A percentile compares a stretch with the other conserved stretches of the same genome.
These are phyloP conservation scores for Phytopythium sindhum DNA, from an alignment of 352 stramenopile species.

Conservation along the genomic window DNA sequence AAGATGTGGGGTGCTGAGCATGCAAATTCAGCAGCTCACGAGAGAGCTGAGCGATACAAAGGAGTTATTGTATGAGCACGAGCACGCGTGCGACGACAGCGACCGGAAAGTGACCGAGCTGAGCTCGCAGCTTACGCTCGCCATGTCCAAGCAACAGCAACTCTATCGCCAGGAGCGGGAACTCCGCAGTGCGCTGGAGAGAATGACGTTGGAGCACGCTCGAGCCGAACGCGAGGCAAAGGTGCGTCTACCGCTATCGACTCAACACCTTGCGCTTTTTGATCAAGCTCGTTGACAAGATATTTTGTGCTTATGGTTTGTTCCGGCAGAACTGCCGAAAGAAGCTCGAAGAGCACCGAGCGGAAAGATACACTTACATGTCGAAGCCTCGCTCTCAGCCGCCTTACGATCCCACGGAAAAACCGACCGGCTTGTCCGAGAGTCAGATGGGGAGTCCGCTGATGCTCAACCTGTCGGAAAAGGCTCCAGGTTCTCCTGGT, in stretches of 20 bases:
- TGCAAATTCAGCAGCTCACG: conserved; percentile 55
- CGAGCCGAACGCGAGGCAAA: conserved; percentile 58
- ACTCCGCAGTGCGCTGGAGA: conserved; percentile 50
- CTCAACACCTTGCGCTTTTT: background rate
- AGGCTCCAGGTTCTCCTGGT: background rate
- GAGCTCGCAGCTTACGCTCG: conserved; percentile 59
- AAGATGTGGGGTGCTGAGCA: conserved; percentile 30
- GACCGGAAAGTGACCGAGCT: conserved; percentile 68
- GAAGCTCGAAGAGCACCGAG: conserved; percentile 60
- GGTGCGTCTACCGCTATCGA: conserved; percentile 13
- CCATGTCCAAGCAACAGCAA: conserved; percentile 71
- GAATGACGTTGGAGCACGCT: conserved; percentile 58
- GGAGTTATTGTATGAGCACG: conserved; percentile 51
- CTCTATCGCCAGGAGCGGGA: conserved; percentile 71
- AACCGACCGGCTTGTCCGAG: background rate
- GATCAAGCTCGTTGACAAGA: background rate
- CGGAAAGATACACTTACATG: conserved; percentile 26
- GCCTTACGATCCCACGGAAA: background rate
- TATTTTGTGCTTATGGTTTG: background rate
- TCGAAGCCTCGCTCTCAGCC: conserved; percentile 10
- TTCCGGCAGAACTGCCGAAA: conserved; percentile 35
- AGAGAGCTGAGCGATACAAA: conserved; percentile 54
- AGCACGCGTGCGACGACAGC: conserved; percentile 62
- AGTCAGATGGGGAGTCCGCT: conserved; percentile 1
- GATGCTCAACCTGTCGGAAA: background rate